A percentile compares a stretch with the other conserved stretches of the same genome.
phyloP scores from a whole-genome alignment of 2,329 filamentous ascomycete genomes.

The Aspergillus niger region DNA sequence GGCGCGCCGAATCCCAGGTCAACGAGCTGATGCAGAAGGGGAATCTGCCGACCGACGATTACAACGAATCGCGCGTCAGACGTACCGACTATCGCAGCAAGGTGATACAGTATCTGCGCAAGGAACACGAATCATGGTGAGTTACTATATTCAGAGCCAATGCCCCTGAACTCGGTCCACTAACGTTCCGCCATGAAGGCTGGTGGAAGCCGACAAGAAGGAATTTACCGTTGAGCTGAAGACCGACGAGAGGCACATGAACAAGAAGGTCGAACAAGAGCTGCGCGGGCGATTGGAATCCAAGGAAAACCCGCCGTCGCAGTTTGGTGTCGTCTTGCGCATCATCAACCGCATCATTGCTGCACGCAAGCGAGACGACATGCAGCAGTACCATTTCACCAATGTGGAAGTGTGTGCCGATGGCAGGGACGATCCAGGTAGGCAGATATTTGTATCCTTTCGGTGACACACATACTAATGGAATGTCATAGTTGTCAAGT shows the following conservation, averaged over 20 bases:
- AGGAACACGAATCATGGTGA: neutral
- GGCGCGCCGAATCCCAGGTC: neutral
- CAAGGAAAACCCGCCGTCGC: neutral
- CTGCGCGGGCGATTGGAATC: neutral
- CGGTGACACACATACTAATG: neutral
- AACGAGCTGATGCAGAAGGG: neutral
- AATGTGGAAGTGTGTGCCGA: neutral
- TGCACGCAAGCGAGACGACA: neutral
- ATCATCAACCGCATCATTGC: neutral
- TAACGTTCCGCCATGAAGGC: neutral
- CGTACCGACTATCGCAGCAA: neutral
- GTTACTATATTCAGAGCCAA: too few relatives aligned
- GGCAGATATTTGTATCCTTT: neutral
- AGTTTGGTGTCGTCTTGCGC: neutral
- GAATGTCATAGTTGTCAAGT: neutral
- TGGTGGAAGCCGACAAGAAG: neutral
- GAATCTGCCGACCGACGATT: neutral
- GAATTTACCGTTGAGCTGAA: neutral
- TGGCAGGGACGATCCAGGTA: neutral
- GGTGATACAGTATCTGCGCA: neutral
- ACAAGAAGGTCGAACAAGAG: neutral
- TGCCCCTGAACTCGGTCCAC: neutral
- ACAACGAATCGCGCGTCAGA: neutral
- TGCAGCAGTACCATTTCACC: neutral
- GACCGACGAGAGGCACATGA: neutral